Conservation (phyloP, 129 eudicot genomes). For the Helianthus annuus region HanXRQr2.0-SUNRISE NC_035448.2:124780173-124780672, state of each 20-base stretch:
- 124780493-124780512: background rate
- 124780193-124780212: no score
- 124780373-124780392: background rate
- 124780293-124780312: slow-evolving; percentile 1
- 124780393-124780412: background rate
- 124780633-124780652: no score
- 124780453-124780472: background rate
- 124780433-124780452: slow-evolving; percentile 9
- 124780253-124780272: no score
- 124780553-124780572: background rate
- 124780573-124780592: background rate
- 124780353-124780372: background rate
- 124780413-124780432: slow-evolving; percentile 4
- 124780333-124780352: background rate
- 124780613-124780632: background rate
- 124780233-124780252: no score
- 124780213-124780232: no score
- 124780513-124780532: slow-evolving; percentile 2
- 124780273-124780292: no score
- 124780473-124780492: background rate
- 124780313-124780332: slow-evolving; percentile 15
- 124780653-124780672: slow-evolving; percentile 12
- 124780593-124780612: slow-evolving; percentile 1
- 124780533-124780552: slow-evolving; percentile 13
- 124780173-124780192: no score